Percentiles rank a stretch among this genome's conserved stretches.
These are phyloP conservation scores for Geotrichum klebahnii DNA, from an alignment of 1,139 yeast species.

Conservation along the genomic window DNA sequence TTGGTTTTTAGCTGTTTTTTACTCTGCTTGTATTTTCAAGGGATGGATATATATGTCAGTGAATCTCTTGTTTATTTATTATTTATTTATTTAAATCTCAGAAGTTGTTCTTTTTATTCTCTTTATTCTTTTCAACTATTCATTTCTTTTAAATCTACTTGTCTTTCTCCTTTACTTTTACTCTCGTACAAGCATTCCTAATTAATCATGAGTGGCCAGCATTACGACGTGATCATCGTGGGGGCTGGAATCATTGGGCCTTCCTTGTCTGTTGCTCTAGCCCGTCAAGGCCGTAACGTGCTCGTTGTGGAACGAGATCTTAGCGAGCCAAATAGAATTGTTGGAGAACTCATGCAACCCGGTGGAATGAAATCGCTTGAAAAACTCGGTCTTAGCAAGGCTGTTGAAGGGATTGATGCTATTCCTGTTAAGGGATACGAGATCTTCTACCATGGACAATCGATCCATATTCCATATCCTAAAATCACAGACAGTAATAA, in stretches of 20 bases:
- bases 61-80: too few species aligned
- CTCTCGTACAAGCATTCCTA: too few species aligned
- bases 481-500: constrained; percentile 25
- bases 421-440: constrained; percentile 75
- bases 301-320: constrained; percentile 72
- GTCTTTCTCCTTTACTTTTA: too few species aligned
- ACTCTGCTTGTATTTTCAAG: too few species aligned
- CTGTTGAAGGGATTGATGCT: constrained; percentile 80
- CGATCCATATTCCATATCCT: constrained; percentile 67
- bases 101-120: too few species aligned
- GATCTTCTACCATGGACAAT: constrained; percentile 58
- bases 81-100: too few species aligned
- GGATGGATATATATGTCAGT: too few species aligned
- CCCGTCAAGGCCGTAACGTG: constrained; percentile 80
- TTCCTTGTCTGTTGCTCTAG: constrained; percentile 81
- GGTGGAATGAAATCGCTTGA: constrained; percentile 80
- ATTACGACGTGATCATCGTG: constrained; percentile 61
- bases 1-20: too few species aligned
- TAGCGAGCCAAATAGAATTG: constrained; percentile 89
- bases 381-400: constrained; percentile 74
- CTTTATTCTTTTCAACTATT: too few species aligned
- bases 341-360: constrained; percentile 95
- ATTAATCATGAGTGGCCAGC: too few species aligned
- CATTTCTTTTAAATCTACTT: too few species aligned
- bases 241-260: constrained; percentile 99